Conservation (phyloP, 331 rosid genomes). For the Spiraea crenata region DNA sequence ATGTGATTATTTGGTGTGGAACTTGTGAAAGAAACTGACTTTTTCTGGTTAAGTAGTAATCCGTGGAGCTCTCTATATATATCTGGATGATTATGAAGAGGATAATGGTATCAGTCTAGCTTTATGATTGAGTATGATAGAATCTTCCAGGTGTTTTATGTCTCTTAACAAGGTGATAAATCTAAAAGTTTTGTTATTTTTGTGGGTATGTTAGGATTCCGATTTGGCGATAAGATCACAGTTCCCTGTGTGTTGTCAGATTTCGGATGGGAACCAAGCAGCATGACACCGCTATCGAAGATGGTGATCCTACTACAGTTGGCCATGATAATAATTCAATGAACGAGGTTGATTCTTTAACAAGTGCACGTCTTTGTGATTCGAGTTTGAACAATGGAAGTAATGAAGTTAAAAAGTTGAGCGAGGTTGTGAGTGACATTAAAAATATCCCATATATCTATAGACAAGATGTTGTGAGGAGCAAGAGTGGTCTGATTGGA, state of each 20-base stretch:
- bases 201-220: slow-evolving; percentile 24
- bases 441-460: slow-evolving; percentile 46
- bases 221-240: slow-evolving; percentile 18
- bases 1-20: background rate
- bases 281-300: slow-evolving; percentile 31
- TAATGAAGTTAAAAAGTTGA: slow-evolving; percentile 40
- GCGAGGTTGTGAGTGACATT: slow-evolving; percentile 28
- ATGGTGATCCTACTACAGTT: slow-evolving; percentile 35
- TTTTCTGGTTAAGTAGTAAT: slow-evolving; percentile 10
- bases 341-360: slow-evolving; percentile 24
- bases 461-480: slow-evolving; percentile 81
- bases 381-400: slow-evolving; percentile 42
- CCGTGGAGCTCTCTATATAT: background rate
- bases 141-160: background rate
- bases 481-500: slow-evolving; percentile 59
- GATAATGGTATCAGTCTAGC: background rate
- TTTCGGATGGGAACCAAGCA: slow-evolving; percentile 58
- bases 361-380: slow-evolving; percentile 23
- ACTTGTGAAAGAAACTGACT: background rate
- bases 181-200: background rate
- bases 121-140: background rate
- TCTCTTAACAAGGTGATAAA: background rate
- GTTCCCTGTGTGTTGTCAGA: slow-evolving; percentile 19
- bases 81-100: background rate
- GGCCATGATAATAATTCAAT: slow-evolving; percentile 28